phyloP scores from a whole-genome alignment of 805 yeast genomes.

The Cyberlindnera americana region DNA sequence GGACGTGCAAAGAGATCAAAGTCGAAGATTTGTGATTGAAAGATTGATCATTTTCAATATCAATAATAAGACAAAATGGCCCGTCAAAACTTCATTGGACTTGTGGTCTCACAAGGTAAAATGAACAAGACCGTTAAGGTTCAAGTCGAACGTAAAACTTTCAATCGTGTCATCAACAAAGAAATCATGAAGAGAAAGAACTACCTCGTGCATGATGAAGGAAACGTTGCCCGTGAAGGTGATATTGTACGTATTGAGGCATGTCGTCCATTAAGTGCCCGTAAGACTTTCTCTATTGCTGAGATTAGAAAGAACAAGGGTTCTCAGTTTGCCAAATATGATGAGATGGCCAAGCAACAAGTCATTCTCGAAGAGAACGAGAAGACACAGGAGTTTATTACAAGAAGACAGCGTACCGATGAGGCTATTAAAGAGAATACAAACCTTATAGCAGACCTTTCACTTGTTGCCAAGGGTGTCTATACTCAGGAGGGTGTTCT shows the following conservation, averaged over 20 bases:
- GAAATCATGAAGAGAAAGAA: slow-evolving; percentile 76
- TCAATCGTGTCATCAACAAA: slow-evolving; percentile 69
- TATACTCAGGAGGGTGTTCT: slow-evolving; percentile 27
- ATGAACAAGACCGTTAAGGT: slow-evolving; percentile 96
- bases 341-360: slow-evolving; percentile 62
- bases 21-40: not conserved
- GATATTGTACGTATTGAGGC: slow-evolving; percentile 92
- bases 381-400: slow-evolving; percentile 52
- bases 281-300: slow-evolving; percentile 86
- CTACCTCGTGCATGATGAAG: slow-evolving; percentile 91
- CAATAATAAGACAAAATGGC: slow-evolving; percentile 63
- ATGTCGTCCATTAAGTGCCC: slow-evolving; percentile 77
- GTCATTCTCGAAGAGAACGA: slow-evolving; percentile 64
- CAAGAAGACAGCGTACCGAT: slow-evolving; percentile 40
- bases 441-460: slow-evolving; percentile 32
- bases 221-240: slow-evolving; percentile 87
- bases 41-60: not conserved
- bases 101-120: slow-evolving; percentile 93
- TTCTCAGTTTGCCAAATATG: slow-evolving; percentile 83
- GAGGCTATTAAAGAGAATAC: slow-evolving; percentile 25
- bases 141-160: slow-evolving; percentile 73
- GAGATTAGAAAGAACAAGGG: slow-evolving; percentile 88
- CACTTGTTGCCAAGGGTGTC: slow-evolving; percentile 26
- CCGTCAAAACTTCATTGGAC: slow-evolving; percentile 85
- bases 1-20: not conserved